A percentile compares a stretch with the other conserved stretches of the same genome.
Conservation (phyloP, 1,284 basidiomycete species). For the Xanthoconium separans region DNA sequence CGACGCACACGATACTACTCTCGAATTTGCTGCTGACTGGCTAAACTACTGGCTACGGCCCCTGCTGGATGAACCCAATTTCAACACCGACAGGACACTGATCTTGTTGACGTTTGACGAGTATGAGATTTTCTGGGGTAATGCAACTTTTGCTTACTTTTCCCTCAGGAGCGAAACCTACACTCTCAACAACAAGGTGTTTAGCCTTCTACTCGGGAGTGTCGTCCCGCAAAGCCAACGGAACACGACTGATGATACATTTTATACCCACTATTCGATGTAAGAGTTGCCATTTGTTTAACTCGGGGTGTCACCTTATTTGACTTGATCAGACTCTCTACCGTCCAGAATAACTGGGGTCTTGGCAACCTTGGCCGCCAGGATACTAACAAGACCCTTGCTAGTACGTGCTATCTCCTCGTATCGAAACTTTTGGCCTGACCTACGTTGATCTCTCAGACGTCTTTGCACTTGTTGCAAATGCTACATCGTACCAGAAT, state of each 20-base stretch:
- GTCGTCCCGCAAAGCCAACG: slow-evolving; percentile 44
- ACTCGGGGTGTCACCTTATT: slow-evolving; percentile 2
- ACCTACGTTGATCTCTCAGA: slow-evolving; percentile 31
- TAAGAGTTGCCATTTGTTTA: slow-evolving; percentile 11
- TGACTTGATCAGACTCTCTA: slow-evolving; percentile 40
- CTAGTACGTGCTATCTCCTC: slow-evolving; percentile 20
- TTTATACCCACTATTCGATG: slow-evolving; percentile 67
- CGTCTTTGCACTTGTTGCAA: slow-evolving; percentile 48
- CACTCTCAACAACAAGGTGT: slow-evolving; percentile 47
- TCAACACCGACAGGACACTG: slow-evolving; percentile 53
- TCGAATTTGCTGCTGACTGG: slow-evolving; percentile 50
- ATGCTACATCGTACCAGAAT: slow-evolving; percentile 36
- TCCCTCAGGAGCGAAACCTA: slow-evolving; percentile 46
- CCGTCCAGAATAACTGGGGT: slow-evolving; percentile 66
- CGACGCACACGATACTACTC: slow-evolving; percentile 54
- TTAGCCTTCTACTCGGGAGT: slow-evolving; percentile 50
- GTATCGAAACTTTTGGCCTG: not conserved
- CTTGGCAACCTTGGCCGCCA: slow-evolving; percentile 59
- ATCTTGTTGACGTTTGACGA: slow-evolving; percentile 57
- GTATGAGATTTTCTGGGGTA: slow-evolving; percentile 14
- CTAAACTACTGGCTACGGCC: slow-evolving; percentile 54
- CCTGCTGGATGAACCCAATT: slow-evolving; percentile 44
- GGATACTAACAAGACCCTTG: slow-evolving; percentile 46
- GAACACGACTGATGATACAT: slow-evolving; percentile 52
- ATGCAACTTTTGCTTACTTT: not conserved